These are phyloP conservation scores for Trichoderma sp. DNA, from an alignment of 2,329 filamentous ascomycete species.

Conservation along the genomic window DNA sequence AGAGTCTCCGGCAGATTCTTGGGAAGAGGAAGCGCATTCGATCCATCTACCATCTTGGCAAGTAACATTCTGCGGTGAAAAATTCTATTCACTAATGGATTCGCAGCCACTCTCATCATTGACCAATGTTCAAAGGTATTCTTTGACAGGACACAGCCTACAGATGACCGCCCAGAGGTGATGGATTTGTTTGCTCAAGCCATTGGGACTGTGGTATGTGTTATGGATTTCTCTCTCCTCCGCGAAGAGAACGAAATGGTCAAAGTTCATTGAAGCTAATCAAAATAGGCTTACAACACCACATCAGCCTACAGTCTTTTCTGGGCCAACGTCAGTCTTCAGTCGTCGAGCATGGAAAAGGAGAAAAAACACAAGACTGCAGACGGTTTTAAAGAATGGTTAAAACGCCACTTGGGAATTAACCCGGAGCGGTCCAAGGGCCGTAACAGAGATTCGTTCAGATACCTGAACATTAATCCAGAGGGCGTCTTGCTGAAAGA, in stretches of 20 bases:
- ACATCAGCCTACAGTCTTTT: neutral
- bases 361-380: neutral
- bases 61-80: neutral
- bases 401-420: neutral
- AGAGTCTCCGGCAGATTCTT: neutral
- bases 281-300: neutral
- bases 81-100: neutral
- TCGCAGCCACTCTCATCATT: neutral
- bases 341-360: neutral
- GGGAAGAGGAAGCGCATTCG: neutral
- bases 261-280: neutral
- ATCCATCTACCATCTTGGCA: neutral
- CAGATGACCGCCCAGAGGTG: neutral
- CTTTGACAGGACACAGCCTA: neutral
- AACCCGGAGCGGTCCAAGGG: neutral
- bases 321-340: neutral
- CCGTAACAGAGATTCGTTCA: neutral
- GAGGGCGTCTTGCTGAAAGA: neutral
- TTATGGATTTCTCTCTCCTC: no score
- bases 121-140: neutral
- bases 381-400: neutral
- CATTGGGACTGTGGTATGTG: neutral
- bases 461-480: neutral
- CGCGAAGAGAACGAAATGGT: no score
- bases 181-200: conserved; percentile 1